Conservation (phyloP, 2,329 filamentous ascomycete species). For the Xylaria sp. region DNA sequence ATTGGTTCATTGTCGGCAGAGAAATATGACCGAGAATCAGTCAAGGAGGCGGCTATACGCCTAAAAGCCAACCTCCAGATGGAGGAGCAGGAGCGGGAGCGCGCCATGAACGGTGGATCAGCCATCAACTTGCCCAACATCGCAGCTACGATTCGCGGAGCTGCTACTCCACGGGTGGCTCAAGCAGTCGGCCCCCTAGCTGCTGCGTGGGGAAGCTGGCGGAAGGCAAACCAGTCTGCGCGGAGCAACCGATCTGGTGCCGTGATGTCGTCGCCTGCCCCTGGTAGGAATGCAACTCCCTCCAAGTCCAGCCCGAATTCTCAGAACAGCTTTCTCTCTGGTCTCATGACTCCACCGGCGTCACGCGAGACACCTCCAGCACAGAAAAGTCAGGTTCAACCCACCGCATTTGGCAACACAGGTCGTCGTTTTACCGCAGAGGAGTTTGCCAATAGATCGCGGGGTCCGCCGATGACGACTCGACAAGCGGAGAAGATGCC, state of each 20-base stretch:
- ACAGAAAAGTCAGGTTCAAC: slow-evolving; percentile 49
- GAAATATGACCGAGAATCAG: slow-evolving; percentile 73
- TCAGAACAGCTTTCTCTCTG: slow-evolving; percentile 67
- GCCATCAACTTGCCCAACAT: slow-evolving; percentile 73
- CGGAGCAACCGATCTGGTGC: slow-evolving; percentile 53
- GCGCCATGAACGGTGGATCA: slow-evolving; percentile 72
- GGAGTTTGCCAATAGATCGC: slow-evolving; percentile 46
- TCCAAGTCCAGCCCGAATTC: slow-evolving; percentile 59
- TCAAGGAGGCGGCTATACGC: slow-evolving; percentile 89
- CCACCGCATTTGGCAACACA: slow-evolving; percentile 63
- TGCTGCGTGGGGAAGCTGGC: slow-evolving; percentile 98
- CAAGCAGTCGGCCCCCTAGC: slow-evolving; percentile 76
- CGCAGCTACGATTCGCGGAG: slow-evolving; percentile 74
- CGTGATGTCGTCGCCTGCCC: slow-evolving; percentile 46
- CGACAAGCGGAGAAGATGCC: slow-evolving; percentile 46
- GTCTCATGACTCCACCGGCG: slow-evolving; percentile 86
- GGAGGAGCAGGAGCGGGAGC: slow-evolving; percentile 94
- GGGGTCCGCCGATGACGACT: slow-evolving; percentile 37
- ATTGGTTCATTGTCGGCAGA: slow-evolving; percentile 77
- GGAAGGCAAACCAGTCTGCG: slow-evolving; percentile 64
- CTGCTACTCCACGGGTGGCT: slow-evolving; percentile 79
- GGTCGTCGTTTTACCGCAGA: slow-evolving; percentile 60
- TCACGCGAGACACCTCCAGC: slow-evolving; percentile 63
- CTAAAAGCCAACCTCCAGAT: slow-evolving; percentile 94
- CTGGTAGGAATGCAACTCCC: slow-evolving; percentile 55